Percentiles rank a stretch among this genome's conserved stretches.
phyloP scores from a whole-genome alignment of 2,329 filamentous ascomycete genomes.

The Calonectria naviculata region DNA sequence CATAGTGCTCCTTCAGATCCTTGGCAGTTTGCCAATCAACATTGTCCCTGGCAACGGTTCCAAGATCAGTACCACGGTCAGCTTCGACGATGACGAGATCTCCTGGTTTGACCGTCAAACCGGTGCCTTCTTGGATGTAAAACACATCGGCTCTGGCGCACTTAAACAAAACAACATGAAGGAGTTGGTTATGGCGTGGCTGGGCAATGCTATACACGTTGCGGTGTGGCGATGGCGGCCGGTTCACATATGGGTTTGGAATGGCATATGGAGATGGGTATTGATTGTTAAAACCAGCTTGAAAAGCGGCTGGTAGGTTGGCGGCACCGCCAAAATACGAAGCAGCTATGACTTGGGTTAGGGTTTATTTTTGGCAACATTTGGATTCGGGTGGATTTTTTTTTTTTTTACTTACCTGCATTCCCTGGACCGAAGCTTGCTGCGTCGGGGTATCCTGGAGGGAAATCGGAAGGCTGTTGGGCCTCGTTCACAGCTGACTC shows the following conservation, averaged over 20 bases:
- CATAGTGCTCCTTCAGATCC: conserved; percentile 89
- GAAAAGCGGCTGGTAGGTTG: conserved; percentile 39
- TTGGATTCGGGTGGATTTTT: neutral
- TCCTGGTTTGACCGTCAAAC: conserved; percentile 87
- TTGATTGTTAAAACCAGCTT: conserved; percentile 47
- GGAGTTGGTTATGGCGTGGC: conserved; percentile 73
- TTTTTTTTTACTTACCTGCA: conserved; percentile 53
- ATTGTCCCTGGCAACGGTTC: conserved; percentile 89
- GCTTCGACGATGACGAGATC: conserved; percentile 98
- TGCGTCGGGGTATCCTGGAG: conserved; percentile 52
- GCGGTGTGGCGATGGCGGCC: conserved; percentile 70
- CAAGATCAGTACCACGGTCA: conserved; percentile 94
- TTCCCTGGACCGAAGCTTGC: conserved; percentile 49
- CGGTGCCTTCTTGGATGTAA: conserved; percentile 96
- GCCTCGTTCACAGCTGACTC: conserved; percentile 58
- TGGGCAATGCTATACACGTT: conserved; percentile 71
- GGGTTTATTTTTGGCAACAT: neutral
- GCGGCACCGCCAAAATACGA: conserved; percentile 41
- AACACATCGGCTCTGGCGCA: conserved; percentile 95
- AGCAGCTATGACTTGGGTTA: conserved; percentile 26
- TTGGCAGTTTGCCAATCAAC: conserved; percentile 90
- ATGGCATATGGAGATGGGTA: conserved; percentile 61
- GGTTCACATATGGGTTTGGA: conserved; percentile 57
- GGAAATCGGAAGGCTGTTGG: conserved; percentile 56
- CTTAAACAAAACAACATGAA: conserved; percentile 96